Percentiles rank a stretch among this genome's conserved stretches.
phyloP scores from a whole-genome alignment of 768 basidiomycete genomes.

The Lactarius indigo region DNA sequence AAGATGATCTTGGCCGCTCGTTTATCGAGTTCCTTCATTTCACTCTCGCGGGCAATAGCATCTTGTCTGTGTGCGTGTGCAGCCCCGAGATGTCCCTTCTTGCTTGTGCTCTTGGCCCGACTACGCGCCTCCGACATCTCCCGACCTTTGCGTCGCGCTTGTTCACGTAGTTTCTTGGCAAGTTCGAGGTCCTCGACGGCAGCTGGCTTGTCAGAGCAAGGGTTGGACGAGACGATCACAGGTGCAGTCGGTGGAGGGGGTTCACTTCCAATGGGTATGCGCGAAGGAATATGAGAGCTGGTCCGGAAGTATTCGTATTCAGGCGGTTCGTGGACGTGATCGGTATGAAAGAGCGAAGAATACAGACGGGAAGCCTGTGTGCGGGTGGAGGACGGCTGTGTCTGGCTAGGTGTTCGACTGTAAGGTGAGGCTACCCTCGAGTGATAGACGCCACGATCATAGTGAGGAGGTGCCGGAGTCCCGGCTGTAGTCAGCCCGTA shows the following conservation, averaged over 20 bases:
- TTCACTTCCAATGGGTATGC: background rate
- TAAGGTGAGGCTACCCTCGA: background rate
- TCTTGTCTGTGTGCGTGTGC: background rate
- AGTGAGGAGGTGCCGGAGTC: background rate
- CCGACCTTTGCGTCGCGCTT: background rate
- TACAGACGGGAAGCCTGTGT: background rate
- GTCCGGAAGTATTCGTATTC: background rate
- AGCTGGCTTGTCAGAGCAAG: background rate
- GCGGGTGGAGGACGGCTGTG: background rate
- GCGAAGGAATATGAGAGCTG: background rate
- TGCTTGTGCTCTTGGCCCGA: slow-evolving; percentile 1
- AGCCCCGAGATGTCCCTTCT: background rate
- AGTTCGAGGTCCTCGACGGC: background rate
- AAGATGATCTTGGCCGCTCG: slow-evolving; percentile 8
- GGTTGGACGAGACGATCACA: background rate
- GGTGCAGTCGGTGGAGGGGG: background rate
- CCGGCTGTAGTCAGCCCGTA: background rate
- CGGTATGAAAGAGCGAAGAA: background rate
- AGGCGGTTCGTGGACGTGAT: background rate
- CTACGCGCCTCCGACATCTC: background rate
- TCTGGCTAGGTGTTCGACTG: background rate
- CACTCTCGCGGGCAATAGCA: background rate
- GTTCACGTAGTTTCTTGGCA: slow-evolving; percentile 1
- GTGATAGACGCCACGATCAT: background rate
- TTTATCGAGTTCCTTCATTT: background rate